phyloP scores from a whole-genome alignment of 2,329 filamentous ascomycete species.

The Exserohilum turcica region DNA sequence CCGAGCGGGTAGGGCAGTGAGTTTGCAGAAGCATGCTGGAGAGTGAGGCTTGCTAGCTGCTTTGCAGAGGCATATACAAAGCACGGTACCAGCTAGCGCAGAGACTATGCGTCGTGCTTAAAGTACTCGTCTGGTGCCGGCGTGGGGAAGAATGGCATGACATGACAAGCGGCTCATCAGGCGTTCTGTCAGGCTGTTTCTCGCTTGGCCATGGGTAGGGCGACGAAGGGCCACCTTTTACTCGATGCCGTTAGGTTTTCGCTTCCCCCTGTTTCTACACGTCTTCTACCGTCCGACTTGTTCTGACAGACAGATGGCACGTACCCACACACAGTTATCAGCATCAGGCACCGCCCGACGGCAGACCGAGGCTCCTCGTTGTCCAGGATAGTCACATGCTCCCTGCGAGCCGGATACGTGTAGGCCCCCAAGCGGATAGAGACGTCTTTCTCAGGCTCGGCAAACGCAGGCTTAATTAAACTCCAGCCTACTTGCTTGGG shows the following conservation, averaged over 20 bases:
- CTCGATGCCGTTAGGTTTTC: constrained; percentile 6
- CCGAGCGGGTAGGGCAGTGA: constrained; percentile 1
- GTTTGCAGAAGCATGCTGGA: constrained; percentile 9
- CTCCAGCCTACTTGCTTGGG: not conserved
- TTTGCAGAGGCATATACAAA: constrained; percentile 1
- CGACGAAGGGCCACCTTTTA: constrained; percentile 6
- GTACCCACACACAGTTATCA: constrained; percentile 7
- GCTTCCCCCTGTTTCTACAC: constrained; percentile 3
- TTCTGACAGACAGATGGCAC: constrained; percentile 4
- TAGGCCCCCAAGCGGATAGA: constrained; percentile 1
- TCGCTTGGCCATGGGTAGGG: constrained; percentile 22
- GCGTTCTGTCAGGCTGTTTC: constrained; percentile 32
- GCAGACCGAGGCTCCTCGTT: constrained; percentile 15
- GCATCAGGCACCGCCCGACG: constrained; percentile 1
- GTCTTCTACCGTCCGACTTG: constrained; percentile 3
- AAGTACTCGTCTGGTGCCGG: constrained; percentile 26
- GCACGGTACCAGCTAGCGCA: constrained; percentile 15
- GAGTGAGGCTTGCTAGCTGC: constrained; percentile 27
- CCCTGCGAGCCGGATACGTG: not conserved
- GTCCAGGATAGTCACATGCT: not conserved
- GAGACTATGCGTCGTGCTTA: constrained; percentile 16
- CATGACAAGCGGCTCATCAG: constrained; percentile 27
- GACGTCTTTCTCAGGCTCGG: constrained; percentile 10
- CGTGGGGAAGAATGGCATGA: constrained; percentile 22
- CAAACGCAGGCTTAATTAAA: constrained; percentile 19